phyloP scores from a whole-genome alignment of 2,329 filamentous ascomycete species.

The Elsinoe perseae region DNA sequence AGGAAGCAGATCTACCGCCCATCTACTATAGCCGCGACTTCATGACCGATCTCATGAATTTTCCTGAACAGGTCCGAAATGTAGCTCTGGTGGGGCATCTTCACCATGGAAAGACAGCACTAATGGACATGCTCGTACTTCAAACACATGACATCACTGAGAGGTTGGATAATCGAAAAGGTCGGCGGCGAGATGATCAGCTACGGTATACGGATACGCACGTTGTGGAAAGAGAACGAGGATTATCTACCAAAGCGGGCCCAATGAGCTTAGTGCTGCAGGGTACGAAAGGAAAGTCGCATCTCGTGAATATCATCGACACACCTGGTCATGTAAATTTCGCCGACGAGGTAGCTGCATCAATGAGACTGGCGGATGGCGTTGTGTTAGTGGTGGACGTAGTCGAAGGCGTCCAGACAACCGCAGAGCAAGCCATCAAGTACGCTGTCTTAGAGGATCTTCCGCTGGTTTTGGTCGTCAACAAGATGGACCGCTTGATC shows the following conservation, averaged over 20 bases:
- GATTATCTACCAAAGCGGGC: constrained; percentile 82
- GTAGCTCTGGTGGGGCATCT: constrained; percentile 85
- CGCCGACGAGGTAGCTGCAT: constrained; percentile 88
- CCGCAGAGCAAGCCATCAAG: constrained; percentile 95
- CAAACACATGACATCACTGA: constrained; percentile 86
- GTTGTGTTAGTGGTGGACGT: constrained; percentile 92
- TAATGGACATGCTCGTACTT: constrained; percentile 96
- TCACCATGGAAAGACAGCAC: constrained; percentile 95
- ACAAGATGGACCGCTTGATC: constrained; percentile 95
- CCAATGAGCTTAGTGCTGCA: constrained; percentile 92
- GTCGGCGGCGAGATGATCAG: constrained; percentile 78
- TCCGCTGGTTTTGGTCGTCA: constrained; percentile 82
- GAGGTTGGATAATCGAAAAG: constrained; percentile 69
- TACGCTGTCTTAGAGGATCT: constrained; percentile 86
- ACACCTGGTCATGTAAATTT: constrained; percentile 98
- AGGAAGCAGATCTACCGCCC: constrained; percentile 81
- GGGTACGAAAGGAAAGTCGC: constrained; percentile 84
- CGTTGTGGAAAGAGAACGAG: constrained; percentile 78
- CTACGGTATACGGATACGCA: constrained; percentile 92
- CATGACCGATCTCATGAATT: constrained; percentile 94
- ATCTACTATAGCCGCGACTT: constrained; percentile 85
- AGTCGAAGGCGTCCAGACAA: constrained; percentile 97
- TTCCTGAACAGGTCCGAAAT: constrained; percentile 88
- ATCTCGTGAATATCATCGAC: constrained; percentile 89
- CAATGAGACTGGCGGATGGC: constrained; percentile 79